Evolutionary conservation across 2,329 filamentous ascomycete species (phyloP).

Genomic region (Colletotrichum sp.): DNA sequence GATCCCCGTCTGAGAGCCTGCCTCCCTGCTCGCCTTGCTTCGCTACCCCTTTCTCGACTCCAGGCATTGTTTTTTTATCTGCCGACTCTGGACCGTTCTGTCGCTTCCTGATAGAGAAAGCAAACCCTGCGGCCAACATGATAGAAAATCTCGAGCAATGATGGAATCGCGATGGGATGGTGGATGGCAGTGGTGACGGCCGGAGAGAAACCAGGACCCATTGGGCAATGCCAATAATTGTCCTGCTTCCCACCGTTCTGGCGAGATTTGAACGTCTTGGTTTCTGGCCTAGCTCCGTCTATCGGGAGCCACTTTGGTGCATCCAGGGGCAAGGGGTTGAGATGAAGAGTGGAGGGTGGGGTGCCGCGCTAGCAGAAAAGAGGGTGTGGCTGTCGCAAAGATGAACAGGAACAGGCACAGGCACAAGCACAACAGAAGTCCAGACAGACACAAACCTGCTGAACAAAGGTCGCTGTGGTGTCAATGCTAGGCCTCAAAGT

Average conservation of each 20-base stretch:
- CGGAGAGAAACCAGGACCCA: not conserved
- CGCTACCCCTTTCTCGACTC: constrained; percentile 2
- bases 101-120: not conserved
- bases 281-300: constrained; percentile 21
- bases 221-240: not conserved
- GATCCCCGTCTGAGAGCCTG: not conserved
- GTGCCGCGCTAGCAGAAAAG: not conserved
- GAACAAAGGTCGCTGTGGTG: not conserved
- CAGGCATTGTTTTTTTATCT: not conserved
- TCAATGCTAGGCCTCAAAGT: not conserved
- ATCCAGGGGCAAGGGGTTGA: constrained; percentile 18
- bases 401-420: not conserved
- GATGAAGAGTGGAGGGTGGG: constrained; percentile 1
- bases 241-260: constrained; percentile 19
- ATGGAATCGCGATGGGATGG: not conserved
- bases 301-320: constrained; percentile 20
- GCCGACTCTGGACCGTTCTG: not conserved
- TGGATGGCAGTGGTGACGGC: not conserved
- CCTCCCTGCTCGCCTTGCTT: not conserved
- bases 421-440: not conserved
- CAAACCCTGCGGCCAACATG: not conserved
- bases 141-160: not conserved
- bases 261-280: constrained; percentile 32
- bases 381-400: not conserved
- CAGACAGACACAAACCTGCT: not conserved